These are phyloP conservation scores for Olyra latifolia DNA, from an alignment of 176 grass and related monocot species.

Conservation along the genomic window DNA sequence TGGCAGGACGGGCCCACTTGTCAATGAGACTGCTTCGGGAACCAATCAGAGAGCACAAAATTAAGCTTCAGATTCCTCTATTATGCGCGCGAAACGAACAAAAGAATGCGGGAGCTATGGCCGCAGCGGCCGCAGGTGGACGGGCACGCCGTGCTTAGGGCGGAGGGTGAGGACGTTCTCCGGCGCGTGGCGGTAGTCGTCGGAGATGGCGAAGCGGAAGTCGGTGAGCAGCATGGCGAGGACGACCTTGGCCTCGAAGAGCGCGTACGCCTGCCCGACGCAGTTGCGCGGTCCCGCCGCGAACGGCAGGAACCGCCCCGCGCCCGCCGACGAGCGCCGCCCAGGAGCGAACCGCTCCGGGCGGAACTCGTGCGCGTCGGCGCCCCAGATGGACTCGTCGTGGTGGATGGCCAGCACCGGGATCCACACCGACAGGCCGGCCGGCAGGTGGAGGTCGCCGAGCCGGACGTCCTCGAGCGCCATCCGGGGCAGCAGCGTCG, in stretches of 20 bases:
- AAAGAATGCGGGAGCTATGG: constrained; percentile 11
- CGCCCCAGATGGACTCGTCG: constrained; percentile 70
- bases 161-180: constrained; percentile 85
- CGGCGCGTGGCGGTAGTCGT: constrained; percentile 81
- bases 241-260: constrained; percentile 79
- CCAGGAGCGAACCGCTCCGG: constrained; percentile 67
- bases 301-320: constrained; percentile 72
- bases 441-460: constrained; percentile 61
- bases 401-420: constrained; percentile 94
- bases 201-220: constrained; percentile 81
- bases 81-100: neutral
- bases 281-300: constrained; percentile 84
- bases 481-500: constrained; percentile 84
- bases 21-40: neutral
- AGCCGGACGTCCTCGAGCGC: constrained; percentile 78
- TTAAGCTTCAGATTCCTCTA: neutral
- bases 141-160: constrained; percentile 76
- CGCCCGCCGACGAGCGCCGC: constrained; percentile 46
- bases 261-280: constrained; percentile 76
- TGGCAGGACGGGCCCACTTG: neutral
- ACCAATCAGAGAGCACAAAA: constrained; percentile 21
- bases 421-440: constrained; percentile 83
- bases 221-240: constrained; percentile 67
- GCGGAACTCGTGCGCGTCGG: constrained; percentile 70
- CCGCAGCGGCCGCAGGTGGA: constrained; percentile 63